Evolutionary conservation across 345 rosid species (phyloP).

Genomic region (Clausena lansium): DNA sequence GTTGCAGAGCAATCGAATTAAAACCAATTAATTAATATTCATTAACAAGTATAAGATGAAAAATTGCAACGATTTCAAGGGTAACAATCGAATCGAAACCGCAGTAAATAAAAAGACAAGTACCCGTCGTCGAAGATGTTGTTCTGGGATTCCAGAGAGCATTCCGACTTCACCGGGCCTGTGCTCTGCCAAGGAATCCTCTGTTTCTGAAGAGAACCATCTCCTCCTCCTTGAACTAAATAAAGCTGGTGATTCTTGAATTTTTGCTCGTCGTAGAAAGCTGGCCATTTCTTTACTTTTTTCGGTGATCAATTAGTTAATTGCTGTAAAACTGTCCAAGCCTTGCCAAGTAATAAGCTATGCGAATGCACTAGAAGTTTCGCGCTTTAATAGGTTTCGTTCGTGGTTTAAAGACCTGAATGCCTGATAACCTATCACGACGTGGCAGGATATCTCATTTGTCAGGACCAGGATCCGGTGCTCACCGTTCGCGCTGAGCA

Average conservation of each 20-base stretch:
- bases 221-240: not conserved
- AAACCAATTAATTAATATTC: too few relatives aligned
- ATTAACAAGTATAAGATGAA: not conserved
- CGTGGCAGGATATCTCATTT: not conserved
- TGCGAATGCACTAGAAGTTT: not conserved
- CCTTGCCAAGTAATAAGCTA: too few relatives aligned
- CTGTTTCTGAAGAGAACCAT: slow-evolving; percentile 15
- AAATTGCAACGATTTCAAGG: not conserved
- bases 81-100: too few relatives aligned
- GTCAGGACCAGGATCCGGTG: too few relatives aligned
- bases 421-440: not conserved
- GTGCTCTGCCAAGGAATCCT: slow-evolving; percentile 35
- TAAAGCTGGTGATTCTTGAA: slow-evolving; percentile 6
- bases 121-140: slow-evolving; percentile 37
- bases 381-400: not conserved
- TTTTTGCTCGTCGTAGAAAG: slow-evolving; percentile 8
- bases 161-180: slow-evolving; percentile 41
- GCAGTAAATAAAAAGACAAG: not conserved
- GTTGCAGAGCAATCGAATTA: too few relatives aligned
- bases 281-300: slow-evolving; percentile 18
- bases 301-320: not conserved
- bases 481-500: too few relatives aligned
- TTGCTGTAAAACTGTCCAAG: too few relatives aligned
- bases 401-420: not conserved
- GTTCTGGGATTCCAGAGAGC: slow-evolving; percentile 37